Conservation (phyloP, 2,329 filamentous ascomycete species). For the Lachnellula cervina region DNA sequence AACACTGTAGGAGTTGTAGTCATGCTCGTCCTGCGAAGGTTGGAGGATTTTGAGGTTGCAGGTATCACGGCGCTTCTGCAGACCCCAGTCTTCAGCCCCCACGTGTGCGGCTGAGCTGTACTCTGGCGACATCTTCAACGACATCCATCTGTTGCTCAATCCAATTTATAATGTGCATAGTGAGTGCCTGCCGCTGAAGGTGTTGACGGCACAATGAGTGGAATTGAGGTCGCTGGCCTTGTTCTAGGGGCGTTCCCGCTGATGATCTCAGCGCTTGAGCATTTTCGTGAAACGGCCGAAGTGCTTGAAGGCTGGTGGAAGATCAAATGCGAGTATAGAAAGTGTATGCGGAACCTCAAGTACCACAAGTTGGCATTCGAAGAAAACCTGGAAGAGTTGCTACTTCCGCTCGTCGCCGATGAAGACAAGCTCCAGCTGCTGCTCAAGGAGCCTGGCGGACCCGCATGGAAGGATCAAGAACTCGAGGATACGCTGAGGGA, state of each 20-base stretch:
- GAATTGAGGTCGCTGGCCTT: slow-evolving; percentile 14
- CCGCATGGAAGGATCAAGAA: slow-evolving; percentile 8
- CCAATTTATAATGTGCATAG: background rate
- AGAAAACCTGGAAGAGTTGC: slow-evolving; percentile 11
- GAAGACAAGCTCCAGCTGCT: slow-evolving; percentile 8
- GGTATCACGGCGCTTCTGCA: background rate
- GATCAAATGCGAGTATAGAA: slow-evolving; percentile 12
- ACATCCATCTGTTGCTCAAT: background rate
- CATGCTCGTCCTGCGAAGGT: background rate
- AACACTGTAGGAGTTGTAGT: background rate
- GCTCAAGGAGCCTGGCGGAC: slow-evolving; percentile 9
- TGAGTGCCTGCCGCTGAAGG: background rate
- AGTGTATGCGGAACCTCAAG: slow-evolving; percentile 13
- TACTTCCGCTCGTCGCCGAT: slow-evolving; percentile 15
- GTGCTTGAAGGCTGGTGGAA: slow-evolving; percentile 16
- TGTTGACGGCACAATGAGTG: slow-evolving; percentile 4
- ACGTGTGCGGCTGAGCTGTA: background rate
- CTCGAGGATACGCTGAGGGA: slow-evolving; percentile 8
- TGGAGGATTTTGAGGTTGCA: background rate
- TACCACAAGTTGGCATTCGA: slow-evolving; percentile 13
- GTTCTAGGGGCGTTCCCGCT: slow-evolving; percentile 16
- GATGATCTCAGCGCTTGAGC: slow-evolving; percentile 14
- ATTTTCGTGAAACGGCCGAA: slow-evolving; percentile 13
- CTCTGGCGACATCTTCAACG: background rate
- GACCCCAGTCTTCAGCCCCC: background rate